phyloP scores from a whole-genome alignment of 495 filamentous ascomycete species.

The Penicillium parvum region DNA sequence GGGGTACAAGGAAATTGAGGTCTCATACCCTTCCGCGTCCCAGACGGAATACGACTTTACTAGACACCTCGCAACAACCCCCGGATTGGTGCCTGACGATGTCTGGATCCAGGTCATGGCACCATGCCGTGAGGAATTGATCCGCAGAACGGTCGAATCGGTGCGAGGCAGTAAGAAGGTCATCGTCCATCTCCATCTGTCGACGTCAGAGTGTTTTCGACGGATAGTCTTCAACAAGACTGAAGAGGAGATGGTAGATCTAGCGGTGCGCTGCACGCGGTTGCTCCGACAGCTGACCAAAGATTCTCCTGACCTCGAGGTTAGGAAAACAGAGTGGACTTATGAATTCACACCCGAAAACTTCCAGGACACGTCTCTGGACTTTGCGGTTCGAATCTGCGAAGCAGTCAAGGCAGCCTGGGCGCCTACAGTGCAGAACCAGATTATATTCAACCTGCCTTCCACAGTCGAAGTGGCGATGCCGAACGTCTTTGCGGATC shows the following conservation, averaged over 20 bases:
- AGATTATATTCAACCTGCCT: constrained; percentile 88
- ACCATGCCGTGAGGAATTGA: constrained; percentile 80
- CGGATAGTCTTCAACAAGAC: constrained; percentile 69
- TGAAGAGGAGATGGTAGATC: too few species aligned
- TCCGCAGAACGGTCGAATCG: constrained; percentile 74
- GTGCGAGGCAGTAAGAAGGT: constrained; percentile 78
- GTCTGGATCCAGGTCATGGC: constrained; percentile 86
- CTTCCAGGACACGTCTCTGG: constrained; percentile 73
- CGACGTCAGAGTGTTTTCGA: constrained; percentile 74
- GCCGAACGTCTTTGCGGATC: constrained; percentile 86
- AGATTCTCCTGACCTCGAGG: constrained; percentile 71
- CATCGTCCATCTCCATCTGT: constrained; percentile 80
- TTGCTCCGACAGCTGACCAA: constrained; percentile 78
- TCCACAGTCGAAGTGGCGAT: constrained; percentile 86
- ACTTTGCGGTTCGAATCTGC: constrained; percentile 72
- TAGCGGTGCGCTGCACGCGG: constrained; percentile 67
- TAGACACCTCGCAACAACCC: constrained; percentile 66
- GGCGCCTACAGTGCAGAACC: constrained; percentile 67
- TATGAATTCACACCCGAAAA: constrained; percentile 88
- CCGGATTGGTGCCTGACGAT: too few species aligned
- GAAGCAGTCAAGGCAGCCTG: constrained; percentile 84
- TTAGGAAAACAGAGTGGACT: constrained; percentile 67
- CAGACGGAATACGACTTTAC: constrained; percentile 90
- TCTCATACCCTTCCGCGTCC: constrained; percentile 81
- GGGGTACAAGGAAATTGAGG: constrained; percentile 90